These are phyloP conservation scores for Auricularia sp. DNA, from an alignment of 768 basidiomycete genomes.

Conservation along the genomic window DNA sequence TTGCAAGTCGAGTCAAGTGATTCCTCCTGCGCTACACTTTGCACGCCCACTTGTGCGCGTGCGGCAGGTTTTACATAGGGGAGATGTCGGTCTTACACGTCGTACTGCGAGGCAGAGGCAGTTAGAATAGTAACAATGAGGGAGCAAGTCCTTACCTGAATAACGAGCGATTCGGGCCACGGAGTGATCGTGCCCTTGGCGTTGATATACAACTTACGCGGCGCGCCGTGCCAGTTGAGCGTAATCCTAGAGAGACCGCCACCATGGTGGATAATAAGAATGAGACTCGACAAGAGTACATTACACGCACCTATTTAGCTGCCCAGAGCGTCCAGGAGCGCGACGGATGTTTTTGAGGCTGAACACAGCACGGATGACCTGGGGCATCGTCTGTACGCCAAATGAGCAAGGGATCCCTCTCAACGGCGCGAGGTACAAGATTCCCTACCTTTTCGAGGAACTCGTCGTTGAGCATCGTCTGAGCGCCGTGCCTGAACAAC, in stretches of 20 bases:
- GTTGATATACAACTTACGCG: slow-evolving; percentile 4
- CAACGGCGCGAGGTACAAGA: not conserved
- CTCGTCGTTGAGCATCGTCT: slow-evolving; percentile 35
- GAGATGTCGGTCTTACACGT: not conserved
- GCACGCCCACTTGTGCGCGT: too few species aligned
- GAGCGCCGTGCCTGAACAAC: slow-evolving; percentile 21
- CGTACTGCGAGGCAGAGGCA: not conserved
- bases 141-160: slow-evolving; percentile 5
- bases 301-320: slow-evolving; percentile 38
- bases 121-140: not conserved
- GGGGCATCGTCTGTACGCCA: slow-evolving; percentile 36
- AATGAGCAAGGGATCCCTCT: slow-evolving; percentile 21
- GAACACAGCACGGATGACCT: slow-evolving; percentile 57
- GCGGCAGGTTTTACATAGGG: too few species aligned
- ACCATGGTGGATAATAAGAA: too few species aligned
- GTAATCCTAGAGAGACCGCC: not conserved
- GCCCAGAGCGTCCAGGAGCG: slow-evolving; percentile 59
- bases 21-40: too few species aligned
- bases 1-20: too few species aligned
- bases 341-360: slow-evolving; percentile 48
- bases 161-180: slow-evolving; percentile 9
- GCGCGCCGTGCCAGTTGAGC: slow-evolving; percentile 1
- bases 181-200: slow-evolving; percentile 7
- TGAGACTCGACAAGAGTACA: not conserved
- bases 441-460: slow-evolving; percentile 42